Percentiles rank a stretch among this genome's conserved stretches.
Conservation (phyloP, 2,329 filamentous ascomycete species). For the Fusarium pseudocircinatum region DNA sequence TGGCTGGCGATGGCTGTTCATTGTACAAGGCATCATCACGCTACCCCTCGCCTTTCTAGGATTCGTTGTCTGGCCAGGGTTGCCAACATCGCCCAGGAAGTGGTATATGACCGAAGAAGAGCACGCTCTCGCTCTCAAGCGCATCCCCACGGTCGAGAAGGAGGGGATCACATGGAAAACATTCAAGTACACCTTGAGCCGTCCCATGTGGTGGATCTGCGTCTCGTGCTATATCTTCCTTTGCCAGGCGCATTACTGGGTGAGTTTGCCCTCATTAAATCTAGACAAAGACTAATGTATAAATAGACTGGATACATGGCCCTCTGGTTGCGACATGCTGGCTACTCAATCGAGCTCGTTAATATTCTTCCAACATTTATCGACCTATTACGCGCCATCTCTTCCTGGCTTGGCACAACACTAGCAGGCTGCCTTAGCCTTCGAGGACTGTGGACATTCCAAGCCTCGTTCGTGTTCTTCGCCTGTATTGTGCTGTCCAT, state of each 20-base stretch:
- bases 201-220: constrained; percentile 8
- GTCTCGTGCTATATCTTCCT: not conserved
- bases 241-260: not conserved
- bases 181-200: not conserved
- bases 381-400: not conserved
- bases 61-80: not conserved
- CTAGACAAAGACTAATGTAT: no score
- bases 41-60: not conserved
- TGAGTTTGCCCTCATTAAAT: not conserved
- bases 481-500: not conserved
- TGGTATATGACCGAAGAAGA: not conserved
- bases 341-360: not conserved
- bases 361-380: not conserved
- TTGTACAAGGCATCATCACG: not conserved
- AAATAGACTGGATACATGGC: not conserved
- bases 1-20: constrained; percentile 3
- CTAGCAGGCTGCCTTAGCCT: not conserved
- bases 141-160: not conserved
- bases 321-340: not conserved
- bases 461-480: constrained; percentile 1
- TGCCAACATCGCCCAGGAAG: not conserved
- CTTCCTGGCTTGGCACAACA: not conserved
- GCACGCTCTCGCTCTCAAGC: not conserved
- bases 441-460: not conserved
- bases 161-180: not conserved